Conservation (phyloP, 1,284 basidiomycete genomes). For the Microstroma glucosiphilum region DNA sequence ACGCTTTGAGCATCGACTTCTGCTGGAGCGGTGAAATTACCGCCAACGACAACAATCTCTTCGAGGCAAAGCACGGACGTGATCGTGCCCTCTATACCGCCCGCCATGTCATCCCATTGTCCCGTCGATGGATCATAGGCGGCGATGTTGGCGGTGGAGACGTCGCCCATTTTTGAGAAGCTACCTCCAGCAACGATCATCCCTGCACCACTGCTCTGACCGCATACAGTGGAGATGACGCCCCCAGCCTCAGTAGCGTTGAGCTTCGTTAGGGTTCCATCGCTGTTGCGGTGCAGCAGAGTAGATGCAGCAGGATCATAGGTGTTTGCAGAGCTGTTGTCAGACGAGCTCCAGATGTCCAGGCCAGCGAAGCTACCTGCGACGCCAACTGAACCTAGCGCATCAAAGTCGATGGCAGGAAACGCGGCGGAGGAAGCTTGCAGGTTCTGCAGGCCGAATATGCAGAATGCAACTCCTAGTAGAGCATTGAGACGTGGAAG, state of each 20-base stretch:
- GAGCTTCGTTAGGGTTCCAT: conserved; percentile 40
- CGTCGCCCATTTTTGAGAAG: conserved; percentile 44
- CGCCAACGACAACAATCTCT: conserved; percentile 75
- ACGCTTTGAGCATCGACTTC: conserved; percentile 14
- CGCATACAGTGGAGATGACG: conserved; percentile 45
- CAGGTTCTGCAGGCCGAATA: no score
- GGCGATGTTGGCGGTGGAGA: conserved; percentile 36
- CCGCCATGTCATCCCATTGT: conserved; percentile 23
- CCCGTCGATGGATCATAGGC: conserved; percentile 28
- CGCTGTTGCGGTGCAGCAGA: conserved; percentile 33
- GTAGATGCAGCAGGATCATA: conserved; percentile 35
- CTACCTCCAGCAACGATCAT: conserved; percentile 49
- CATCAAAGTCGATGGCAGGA: conserved; percentile 43
- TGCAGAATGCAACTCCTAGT: no score
- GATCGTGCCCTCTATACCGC: conserved; percentile 60
- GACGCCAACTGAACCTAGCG: conserved; percentile 39
- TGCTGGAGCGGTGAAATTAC: conserved; percentile 60
- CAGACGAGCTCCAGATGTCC: conserved; percentile 30
- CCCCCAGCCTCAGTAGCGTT: conserved; percentile 47
- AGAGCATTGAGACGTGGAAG: no score
- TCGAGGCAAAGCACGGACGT: conserved; percentile 75
- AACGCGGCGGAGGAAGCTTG: conserved; percentile 15
- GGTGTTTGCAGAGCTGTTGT: conserved; percentile 23
- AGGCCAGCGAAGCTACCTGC: conserved; percentile 41
- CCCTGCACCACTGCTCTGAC: conserved; percentile 19